Conservation (phyloP, 2,329 filamentous ascomycete genomes). For the Cladosporium oxysporum region DNA sequence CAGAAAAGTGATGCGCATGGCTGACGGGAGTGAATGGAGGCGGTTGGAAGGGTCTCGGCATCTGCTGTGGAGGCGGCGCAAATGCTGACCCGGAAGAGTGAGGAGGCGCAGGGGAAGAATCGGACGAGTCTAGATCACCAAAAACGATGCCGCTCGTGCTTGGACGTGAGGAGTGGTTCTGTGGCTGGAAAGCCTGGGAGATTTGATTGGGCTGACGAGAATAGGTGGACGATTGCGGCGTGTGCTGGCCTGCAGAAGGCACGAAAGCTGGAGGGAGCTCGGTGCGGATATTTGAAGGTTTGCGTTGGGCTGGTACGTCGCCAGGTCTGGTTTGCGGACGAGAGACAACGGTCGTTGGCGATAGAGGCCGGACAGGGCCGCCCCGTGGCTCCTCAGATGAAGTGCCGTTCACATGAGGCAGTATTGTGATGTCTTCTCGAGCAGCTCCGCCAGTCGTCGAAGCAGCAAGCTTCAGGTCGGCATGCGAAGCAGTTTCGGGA, state of each 20-base stretch:
- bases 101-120: slow-evolving; percentile 40
- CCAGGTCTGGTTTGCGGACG: neutral
- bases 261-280: slow-evolving; percentile 37
- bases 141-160: slow-evolving; percentile 41
- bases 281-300: slow-evolving; percentile 29
- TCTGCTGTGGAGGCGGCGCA: slow-evolving; percentile 21
- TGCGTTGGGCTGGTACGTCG: slow-evolving; percentile 23
- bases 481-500: neutral
- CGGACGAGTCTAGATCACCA: slow-evolving; percentile 41
- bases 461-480: neutral
- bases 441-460: neutral
- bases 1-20: slow-evolving; percentile 33
- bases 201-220: slow-evolving; percentile 21
- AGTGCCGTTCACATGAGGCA: neutral
- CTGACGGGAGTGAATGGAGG: slow-evolving; percentile 31
- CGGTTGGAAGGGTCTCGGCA: slow-evolving; percentile 26
- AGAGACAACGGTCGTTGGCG: neutral
- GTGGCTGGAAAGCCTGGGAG: slow-evolving; percentile 20
- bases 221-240: slow-evolving; percentile 28
- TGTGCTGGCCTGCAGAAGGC: slow-evolving; percentile 31
- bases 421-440: neutral
- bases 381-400: neutral
- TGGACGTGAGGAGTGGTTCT: slow-evolving; percentile 28
- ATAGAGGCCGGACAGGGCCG: neutral
- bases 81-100: slow-evolving; percentile 27